Evolutionary conservation across 202 grass and related monocot species (phyloP).

Genomic region (Hordeum pubiflorum): DNA sequence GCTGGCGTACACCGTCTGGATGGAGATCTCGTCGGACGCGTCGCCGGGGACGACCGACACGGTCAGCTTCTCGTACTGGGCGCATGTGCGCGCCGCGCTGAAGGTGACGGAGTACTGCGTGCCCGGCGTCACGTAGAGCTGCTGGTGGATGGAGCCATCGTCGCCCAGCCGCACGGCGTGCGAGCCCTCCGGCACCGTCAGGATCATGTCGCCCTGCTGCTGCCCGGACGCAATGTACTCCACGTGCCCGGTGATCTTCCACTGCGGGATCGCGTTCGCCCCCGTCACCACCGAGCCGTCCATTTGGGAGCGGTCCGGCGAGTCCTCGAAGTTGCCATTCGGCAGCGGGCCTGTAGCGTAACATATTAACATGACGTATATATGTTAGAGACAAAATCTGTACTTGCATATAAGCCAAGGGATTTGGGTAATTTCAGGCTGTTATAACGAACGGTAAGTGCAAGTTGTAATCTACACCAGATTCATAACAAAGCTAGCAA

Average conservation of each 20-base stretch:
- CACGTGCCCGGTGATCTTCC: constrained; percentile 44
- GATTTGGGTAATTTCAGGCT: no score
- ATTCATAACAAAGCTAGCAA: no score
- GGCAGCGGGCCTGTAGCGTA: neutral
- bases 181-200: constrained; percentile 44
- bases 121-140: constrained; percentile 19
- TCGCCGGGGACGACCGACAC: constrained; percentile 36
- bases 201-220: constrained; percentile 45
- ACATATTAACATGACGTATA: neutral
- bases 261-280: constrained; percentile 24
- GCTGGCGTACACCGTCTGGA: constrained; percentile 54
- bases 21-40: constrained; percentile 28
- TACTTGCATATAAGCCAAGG: no score
- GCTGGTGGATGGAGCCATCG: constrained; percentile 46
- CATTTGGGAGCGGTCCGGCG: constrained; percentile 27
- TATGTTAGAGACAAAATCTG: no score
- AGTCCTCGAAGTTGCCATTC: constrained; percentile 44
- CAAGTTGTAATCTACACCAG: no score
- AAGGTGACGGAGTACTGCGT: constrained; percentile 53
- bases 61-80: constrained; percentile 45
- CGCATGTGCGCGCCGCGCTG: constrained; percentile 50
- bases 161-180: constrained; percentile 56
- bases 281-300: constrained; percentile 25
- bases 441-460: no score
- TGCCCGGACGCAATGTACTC: constrained; percentile 51